Evolutionary conservation across 148 eudicot species (phyloP), one percentile per base, ranked within the genome.

Genomic region (Chenopodium quinoa): DNA sequence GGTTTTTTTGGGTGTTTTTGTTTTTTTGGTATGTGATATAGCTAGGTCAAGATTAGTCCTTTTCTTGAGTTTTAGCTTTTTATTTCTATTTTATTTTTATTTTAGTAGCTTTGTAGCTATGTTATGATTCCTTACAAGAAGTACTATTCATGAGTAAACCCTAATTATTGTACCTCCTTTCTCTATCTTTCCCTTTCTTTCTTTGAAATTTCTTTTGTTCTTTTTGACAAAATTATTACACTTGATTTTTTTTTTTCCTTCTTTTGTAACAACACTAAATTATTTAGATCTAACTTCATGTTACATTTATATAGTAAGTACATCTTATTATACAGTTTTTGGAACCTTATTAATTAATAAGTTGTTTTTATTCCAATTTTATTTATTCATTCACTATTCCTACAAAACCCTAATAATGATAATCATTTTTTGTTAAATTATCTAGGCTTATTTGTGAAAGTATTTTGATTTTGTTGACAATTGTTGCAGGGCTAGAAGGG

Each of bases 401-500:
- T 29, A 22, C 58, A 66, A 85, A 78, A 85, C 87, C 87, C 87
- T 85, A 85, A 79, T 54, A 0, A 76, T 11, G 1, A 23, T n/a
- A 23, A 37, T 47, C 11, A 31, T 4, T 44, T 2, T 60, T 14
- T 56, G 20, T 17, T 17, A 54, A 12, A 34, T 19, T 23, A 6
- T 40, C 1, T 40, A 40, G 8, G 44, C 27, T 60, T 40, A 14
- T 31, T 1, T 31, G 9, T 31, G 11, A 3, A 14, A 20, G n/a
- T 25, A 1, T 52, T 60, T 47, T 40, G 23, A 78, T 78, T 72
- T 7, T 14, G 32, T 54, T 58, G 52, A 37, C 31, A 72, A n/a
- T 37, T 63, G 4, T 40, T 25, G 10, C 70, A 91, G 93, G 92
- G 72, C 47, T 79, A 62, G 85, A 85, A 83, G 86, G 74, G 37